A percentile compares a stretch with the other conserved stretches of the same genome.
These are phyloP conservation scores for Phialophora macrospora DNA, from an alignment of 2,329 filamentous ascomycete species.

Conservation along the genomic window DNA sequence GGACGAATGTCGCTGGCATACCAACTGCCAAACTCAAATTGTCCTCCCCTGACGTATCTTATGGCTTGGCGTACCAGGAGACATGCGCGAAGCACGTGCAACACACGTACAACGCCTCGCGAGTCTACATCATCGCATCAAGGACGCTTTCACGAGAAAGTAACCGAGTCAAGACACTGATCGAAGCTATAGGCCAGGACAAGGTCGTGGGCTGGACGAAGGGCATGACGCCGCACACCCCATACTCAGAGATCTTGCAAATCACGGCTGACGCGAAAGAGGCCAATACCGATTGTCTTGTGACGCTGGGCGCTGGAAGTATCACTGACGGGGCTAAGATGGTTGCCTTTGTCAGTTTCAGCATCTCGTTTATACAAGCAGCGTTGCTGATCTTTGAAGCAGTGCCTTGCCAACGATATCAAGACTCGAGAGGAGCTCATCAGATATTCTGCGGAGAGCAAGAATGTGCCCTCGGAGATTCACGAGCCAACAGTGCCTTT, in stretches of 20 bases:
- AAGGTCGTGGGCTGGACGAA: conserved; percentile 52
- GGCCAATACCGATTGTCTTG: conserved; percentile 51
- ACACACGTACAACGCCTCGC: conserved; percentile 48
- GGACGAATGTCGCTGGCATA: conserved; percentile 21
- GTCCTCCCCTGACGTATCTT: conserved; percentile 12
- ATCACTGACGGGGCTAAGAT: conserved; percentile 62
- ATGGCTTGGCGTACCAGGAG: conserved; percentile 19
- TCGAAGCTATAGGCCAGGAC: conserved; percentile 38
- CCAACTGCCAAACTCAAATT: conserved; percentile 17
- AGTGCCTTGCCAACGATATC: conserved; percentile 54
- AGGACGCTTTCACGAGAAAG: conserved; percentile 55
- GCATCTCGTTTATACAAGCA: not conserved
- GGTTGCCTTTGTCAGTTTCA: conserved; percentile 41
- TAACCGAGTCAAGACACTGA: conserved; percentile 50
- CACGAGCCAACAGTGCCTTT: conserved; percentile 50
- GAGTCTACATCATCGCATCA: conserved; percentile 60
- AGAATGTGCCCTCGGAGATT: conserved; percentile 48
- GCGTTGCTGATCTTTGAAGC: conserved; percentile 38
- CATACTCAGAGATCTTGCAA: conserved; percentile 58
- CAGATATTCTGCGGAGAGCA: conserved; percentile 44
- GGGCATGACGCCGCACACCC: conserved; percentile 61
- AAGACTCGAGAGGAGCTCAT: conserved; percentile 47
- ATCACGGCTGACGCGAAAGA: conserved; percentile 49
- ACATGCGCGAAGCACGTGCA: conserved; percentile 22
- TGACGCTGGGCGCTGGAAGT: conserved; percentile 61